Evolutionary conservation across 176 grass and related monocot species (phyloP).

Genomic region (Oryza coarctata): DNA sequence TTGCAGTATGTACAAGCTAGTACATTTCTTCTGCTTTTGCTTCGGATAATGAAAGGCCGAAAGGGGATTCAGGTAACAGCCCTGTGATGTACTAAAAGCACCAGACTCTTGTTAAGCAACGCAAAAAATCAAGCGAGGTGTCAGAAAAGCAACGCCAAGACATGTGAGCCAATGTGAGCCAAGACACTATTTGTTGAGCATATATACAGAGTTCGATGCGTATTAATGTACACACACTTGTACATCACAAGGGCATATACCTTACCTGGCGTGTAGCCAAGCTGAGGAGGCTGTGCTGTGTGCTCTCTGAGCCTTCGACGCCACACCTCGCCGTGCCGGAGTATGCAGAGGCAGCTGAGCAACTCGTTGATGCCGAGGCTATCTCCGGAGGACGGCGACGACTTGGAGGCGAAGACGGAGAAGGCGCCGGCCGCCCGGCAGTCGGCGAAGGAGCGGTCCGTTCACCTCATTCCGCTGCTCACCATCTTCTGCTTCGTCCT

Average conservation of each 20-base stretch:
- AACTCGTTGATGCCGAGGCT: conserved; percentile 29
- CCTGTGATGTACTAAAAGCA: conserved; percentile 24
- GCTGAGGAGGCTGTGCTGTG: neutral
- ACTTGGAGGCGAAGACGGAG: conserved; percentile 49
- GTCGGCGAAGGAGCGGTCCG: conserved; percentile 18
- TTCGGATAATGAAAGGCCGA: conserved; percentile 30
- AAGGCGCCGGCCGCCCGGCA: conserved; percentile 18
- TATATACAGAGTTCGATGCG: neutral
- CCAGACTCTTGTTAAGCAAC: conserved; percentile 14
- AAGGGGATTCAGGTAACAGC: neutral
- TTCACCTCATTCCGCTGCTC: conserved; percentile 49
- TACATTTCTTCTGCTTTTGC: conserved; percentile 16
- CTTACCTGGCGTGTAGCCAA: conserved; percentile 9
- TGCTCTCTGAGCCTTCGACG: neutral
- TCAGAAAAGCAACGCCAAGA: neutral
- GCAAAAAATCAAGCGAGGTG: neutral
- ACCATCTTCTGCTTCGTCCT: conserved; percentile 40
- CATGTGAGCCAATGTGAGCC: conserved; percentile 35
- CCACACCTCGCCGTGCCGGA: neutral
- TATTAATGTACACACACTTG: neutral
- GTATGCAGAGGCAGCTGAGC: conserved; percentile 59
- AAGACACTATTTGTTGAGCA: too few species aligned
- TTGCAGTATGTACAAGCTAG: neutral
- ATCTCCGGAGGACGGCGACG: neutral
- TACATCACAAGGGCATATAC: conserved; percentile 24